A percentile compares a stretch with the other conserved stretches of the same genome.
These are phyloP conservation scores for Lasiodiplodia gonubiensis DNA, from an alignment of 2,329 filamentous ascomycete genomes.

Conservation along the genomic window DNA sequence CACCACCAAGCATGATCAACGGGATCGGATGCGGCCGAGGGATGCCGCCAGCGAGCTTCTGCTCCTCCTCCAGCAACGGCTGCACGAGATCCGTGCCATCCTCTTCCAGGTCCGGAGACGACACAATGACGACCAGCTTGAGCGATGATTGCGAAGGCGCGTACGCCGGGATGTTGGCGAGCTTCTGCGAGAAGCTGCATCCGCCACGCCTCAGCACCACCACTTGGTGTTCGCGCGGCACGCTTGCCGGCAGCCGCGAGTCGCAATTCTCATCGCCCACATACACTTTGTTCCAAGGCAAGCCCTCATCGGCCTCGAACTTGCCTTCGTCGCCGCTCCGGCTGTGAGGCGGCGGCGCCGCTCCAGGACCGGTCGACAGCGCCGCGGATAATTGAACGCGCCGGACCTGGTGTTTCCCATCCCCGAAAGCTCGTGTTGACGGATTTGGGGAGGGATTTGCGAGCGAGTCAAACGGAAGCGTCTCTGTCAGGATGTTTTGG, in stretches of 20 bases:
- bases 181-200: slow-evolving; percentile 83
- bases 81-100: slow-evolving; percentile 54
- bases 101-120: slow-evolving; percentile 57
- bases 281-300: slow-evolving; percentile 74
- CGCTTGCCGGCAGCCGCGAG: slow-evolving; percentile 57
- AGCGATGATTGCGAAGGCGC: slow-evolving; percentile 66
- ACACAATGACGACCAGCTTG: slow-evolving; percentile 82
- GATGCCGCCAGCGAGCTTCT: slow-evolving; percentile 73
- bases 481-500: slow-evolving; percentile 41
- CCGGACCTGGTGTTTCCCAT: slow-evolving; percentile 38
- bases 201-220: slow-evolving; percentile 82
- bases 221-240: slow-evolving; percentile 69
- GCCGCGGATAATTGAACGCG: slow-evolving; percentile 48
- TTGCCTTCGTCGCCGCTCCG: slow-evolving; percentile 37
- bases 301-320: slow-evolving; percentile 46
- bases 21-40: slow-evolving; percentile 74
- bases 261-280: slow-evolving; percentile 72
- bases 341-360: slow-evolving; percentile 72
- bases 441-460: slow-evolving; percentile 27
- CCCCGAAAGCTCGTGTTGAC: slow-evolving; percentile 30
- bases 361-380: slow-evolving; percentile 65
- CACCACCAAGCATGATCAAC: slow-evolving; percentile 82
- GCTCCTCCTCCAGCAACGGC: slow-evolving; percentile 77
- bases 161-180: slow-evolving; percentile 82
- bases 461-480: slow-evolving; percentile 28